phyloP scores from a whole-genome alignment of 495 filamentous ascomycete genomes.

The Paragyromitra xinjiangensis region DNA sequence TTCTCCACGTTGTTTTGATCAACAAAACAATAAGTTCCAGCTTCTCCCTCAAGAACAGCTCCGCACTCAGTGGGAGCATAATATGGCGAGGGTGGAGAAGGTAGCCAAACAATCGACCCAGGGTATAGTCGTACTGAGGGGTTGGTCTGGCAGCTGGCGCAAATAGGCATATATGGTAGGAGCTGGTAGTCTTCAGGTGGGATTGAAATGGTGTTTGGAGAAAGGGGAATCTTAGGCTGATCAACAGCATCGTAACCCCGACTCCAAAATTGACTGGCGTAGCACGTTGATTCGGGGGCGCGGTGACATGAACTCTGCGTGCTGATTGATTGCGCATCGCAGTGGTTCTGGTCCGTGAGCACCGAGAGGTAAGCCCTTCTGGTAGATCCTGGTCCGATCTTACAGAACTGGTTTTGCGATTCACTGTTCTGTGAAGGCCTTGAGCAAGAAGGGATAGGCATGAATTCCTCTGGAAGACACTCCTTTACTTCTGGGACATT shows the following conservation, averaged over 20 bases:
- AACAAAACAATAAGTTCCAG: conserved; percentile 20
- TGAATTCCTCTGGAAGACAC: neutral
- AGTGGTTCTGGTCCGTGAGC: conserved; percentile 15
- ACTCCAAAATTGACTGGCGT: conserved; percentile 26
- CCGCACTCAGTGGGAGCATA: conserved; percentile 8
- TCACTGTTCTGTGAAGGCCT: conserved; percentile 29
- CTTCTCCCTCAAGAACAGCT: conserved; percentile 8
- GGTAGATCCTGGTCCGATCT: conserved; percentile 31
- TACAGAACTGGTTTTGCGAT: conserved; percentile 23
- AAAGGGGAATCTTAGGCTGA: conserved; percentile 20
- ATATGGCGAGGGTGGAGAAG: conserved; percentile 4
- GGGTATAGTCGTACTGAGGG: conserved; percentile 38
- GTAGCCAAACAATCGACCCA: conserved; percentile 42
- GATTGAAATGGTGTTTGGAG: conserved; percentile 14
- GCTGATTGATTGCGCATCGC: conserved; percentile 4
- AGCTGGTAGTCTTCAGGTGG: conserved; percentile 31
- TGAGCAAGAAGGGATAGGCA: conserved; percentile 19
- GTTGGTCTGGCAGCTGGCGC: conserved; percentile 37
- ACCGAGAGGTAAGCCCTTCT: conserved; percentile 10
- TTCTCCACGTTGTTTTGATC: conserved; percentile 12
- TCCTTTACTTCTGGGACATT: conserved; percentile 15
- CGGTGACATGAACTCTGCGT: conserved; percentile 17
- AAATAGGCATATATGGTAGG: conserved; percentile 47
- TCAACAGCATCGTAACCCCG: conserved; percentile 38
- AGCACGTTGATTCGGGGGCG: conserved; percentile 14